These are phyloP conservation scores for Durio zibethinus DNA, from an alignment of 345 rosid species.

Conservation along the genomic window DNA sequence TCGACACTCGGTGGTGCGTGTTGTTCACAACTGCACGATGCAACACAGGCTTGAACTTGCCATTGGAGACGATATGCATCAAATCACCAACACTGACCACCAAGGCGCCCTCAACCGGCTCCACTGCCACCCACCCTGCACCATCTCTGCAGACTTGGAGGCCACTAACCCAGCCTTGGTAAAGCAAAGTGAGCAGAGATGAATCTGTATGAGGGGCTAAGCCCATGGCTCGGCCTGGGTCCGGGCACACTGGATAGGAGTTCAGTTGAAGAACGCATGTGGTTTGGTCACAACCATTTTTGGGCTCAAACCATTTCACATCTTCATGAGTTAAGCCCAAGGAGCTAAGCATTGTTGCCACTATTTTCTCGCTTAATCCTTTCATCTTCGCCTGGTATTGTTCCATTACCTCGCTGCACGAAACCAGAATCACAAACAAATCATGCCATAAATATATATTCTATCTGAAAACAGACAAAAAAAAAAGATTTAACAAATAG, in stretches of 20 bases:
- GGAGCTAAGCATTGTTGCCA: not conserved
- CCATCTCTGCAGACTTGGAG: slow-evolving; percentile 24
- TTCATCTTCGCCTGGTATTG: not conserved
- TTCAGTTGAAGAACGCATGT: slow-evolving; percentile 30
- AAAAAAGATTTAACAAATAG: not conserved
- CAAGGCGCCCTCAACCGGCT: slow-evolving; percentile 20
- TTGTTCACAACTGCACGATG: slow-evolving; percentile 32
- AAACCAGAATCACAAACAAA: not conserved
- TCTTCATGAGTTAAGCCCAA: slow-evolving; percentile 1
- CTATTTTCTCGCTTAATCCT: not conserved
- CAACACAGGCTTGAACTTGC: slow-evolving; percentile 24
- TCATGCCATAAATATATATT: not conserved
- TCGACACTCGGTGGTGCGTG: slow-evolving; percentile 20
- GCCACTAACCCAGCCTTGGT: slow-evolving; percentile 24
- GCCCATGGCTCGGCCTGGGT: slow-evolving; percentile 36
- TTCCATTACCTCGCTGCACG: slow-evolving; percentile 12
- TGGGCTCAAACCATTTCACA: slow-evolving; percentile 21
- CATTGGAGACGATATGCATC: slow-evolving; percentile 34
- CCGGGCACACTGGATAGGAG: slow-evolving; percentile 39
- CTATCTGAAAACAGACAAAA: not conserved
- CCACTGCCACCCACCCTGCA: slow-evolving; percentile 29
- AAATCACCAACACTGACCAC: slow-evolving; percentile 30
- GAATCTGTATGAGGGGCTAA: slow-evolving; percentile 39
- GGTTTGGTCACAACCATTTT: not conserved
- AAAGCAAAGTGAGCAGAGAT: slow-evolving; percentile 25